Evolutionary conservation across 2,329 filamentous ascomycete genomes (phyloP), one percentile per base, ranked within the genome.

Genomic region (Cladosporium phlei): DNA sequence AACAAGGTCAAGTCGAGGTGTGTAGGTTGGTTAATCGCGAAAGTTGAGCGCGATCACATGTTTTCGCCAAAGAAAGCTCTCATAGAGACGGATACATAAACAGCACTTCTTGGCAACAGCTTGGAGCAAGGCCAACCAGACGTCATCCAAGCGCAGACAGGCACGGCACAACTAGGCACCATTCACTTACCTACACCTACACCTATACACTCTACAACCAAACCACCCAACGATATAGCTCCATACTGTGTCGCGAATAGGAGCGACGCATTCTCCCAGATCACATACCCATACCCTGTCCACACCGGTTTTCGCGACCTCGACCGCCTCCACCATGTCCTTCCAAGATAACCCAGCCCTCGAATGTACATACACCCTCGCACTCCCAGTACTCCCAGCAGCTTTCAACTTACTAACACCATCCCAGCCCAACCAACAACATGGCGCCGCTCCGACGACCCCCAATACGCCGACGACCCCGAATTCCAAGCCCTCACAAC

Each of bases 401-500:
- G 44, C n/a, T n/a, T n/a, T n/a, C n/a, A n/a, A 38, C 12, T 34
- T 25, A 50, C 48, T 28, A 29, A 48, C 28, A 4, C 4, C 19
- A 5, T 5, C 21, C n/a, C 28, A 57, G 55, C 90, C 56, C 85
- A 86, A 68, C 80, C 82, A 30, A 82, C 81, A 22, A 79, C 74
- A 52, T 77, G 77, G 70, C 76, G 86, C 52, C 79, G 82, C 54
- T 75, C 80, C 51, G 82, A 85, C 65, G 85, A 86, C 63, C 75
- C 82, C 35, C 73, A 81, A 60, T 98, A 95, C 71, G 77, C 79
- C 62, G 93, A 98, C 70, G 88, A 97, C 65, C 93, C 93, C 42
- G 89, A 89, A 55, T 98, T 97, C 76, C 80, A 88, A 62, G 77
- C 80, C 49, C 79, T 95, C 58, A 88, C 90, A 52, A 83, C 87